phyloP scores from a whole-genome alignment of 768 basidiomycete species.

The Phanerodontia chrysosporium region DNA sequence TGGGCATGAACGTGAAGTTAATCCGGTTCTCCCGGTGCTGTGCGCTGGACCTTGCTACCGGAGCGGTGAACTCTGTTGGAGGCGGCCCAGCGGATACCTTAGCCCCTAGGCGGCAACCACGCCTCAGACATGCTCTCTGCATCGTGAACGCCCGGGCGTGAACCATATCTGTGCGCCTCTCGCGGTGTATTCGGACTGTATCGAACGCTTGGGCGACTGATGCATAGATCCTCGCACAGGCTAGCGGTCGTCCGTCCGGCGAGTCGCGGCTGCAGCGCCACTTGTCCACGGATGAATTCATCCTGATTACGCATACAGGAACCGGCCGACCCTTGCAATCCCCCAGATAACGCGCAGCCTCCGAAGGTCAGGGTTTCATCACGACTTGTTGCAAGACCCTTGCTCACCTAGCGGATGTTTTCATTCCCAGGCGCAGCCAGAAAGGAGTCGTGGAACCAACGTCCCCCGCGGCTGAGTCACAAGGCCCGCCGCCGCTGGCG shows the following conservation, averaged over 20 bases:
- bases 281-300: not conserved
- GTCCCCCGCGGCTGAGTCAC: not conserved
- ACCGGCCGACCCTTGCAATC: not conserved
- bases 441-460: not conserved
- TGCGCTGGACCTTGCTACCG: not conserved
- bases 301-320: constrained; percentile 1
- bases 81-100: not conserved
- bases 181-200: not conserved
- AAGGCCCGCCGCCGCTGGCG: constrained; percentile 1
- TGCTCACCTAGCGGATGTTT: not conserved
- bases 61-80: not conserved
- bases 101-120: not conserved
- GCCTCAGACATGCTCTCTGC: not conserved
- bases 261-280: not conserved
- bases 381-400: not conserved
- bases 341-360: not conserved
- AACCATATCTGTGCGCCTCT: not conserved
- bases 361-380: not conserved
- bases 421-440: not conserved
- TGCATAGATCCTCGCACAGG: not conserved
- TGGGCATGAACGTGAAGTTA: not conserved
- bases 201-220: not conserved
- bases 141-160: not conserved
- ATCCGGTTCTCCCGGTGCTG: not conserved
- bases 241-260: not conserved